phyloP scores from a whole-genome alignment of 345 rosid species.

The Eucalyptus regnans region DNA sequence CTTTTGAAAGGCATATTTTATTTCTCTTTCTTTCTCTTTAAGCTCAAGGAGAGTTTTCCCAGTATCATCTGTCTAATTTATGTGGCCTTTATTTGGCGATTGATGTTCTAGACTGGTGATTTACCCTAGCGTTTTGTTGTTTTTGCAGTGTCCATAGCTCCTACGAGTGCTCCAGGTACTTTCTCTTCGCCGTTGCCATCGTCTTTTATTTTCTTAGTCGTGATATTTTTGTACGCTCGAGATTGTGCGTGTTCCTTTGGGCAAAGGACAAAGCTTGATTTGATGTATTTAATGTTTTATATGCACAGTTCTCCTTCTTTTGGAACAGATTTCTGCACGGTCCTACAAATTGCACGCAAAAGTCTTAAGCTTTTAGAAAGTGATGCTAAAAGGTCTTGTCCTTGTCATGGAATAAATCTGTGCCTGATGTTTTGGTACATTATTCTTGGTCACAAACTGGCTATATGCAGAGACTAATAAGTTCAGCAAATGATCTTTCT shows the following conservation, averaged over 20 bases:
- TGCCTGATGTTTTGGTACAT: neutral
- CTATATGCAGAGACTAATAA: neutral
- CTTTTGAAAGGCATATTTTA: neutral
- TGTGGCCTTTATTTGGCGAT: neutral
- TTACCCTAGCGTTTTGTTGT: neutral
- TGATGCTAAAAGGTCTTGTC: neutral
- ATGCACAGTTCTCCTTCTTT: neutral
- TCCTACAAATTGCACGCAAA: neutral
- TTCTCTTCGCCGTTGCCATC: neutral
- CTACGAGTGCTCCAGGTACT: conserved; percentile 34
- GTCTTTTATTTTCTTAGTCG: neutral
- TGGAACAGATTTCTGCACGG: neutral
- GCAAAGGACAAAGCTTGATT: neutral
- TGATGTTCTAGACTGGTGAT: neutral
- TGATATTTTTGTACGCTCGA: neutral
- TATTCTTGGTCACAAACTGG: neutral
- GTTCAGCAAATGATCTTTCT: neutral
- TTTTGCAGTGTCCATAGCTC: conserved; percentile 31
- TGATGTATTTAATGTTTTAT: neutral
- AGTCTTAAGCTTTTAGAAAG: neutral
- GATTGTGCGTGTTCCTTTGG: neutral
- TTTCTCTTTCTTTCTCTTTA: neutral
- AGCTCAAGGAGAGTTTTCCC: neutral
- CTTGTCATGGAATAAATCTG: neutral
- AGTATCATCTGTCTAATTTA: neutral